Conservation (phyloP, 371 early-diverging fungal genomes). For the Rhizopus stolonifer region DNA sequence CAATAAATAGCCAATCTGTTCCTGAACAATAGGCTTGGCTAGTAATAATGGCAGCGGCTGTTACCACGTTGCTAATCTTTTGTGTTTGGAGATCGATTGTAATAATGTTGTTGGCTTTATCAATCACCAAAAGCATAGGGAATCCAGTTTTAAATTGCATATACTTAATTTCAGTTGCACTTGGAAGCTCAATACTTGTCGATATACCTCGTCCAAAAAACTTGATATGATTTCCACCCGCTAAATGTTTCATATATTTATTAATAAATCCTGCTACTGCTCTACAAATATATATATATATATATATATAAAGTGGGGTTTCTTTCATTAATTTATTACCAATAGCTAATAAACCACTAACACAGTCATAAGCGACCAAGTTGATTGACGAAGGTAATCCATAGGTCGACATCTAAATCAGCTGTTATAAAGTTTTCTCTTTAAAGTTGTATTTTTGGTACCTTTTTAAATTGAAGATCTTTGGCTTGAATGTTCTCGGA, state of each 20-base stretch:
- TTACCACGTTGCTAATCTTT: conserved; percentile 33
- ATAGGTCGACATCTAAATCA: conserved; percentile 40
- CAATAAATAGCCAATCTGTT: conserved; percentile 60
- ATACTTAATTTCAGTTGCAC: conserved; percentile 44
- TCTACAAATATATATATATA: too few species aligned
- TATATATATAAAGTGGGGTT: too few species aligned
- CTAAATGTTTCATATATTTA: conserved; percentile 1
- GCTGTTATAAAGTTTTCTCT: neutral
- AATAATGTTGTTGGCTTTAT: conserved; percentile 49
- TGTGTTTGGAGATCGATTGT: conserved; percentile 53
- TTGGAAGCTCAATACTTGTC: conserved; percentile 21
- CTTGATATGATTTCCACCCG: conserved; percentile 28
- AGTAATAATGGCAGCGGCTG: conserved; percentile 51
- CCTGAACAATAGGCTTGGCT: conserved; percentile 50
- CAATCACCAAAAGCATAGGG: conserved; percentile 48
- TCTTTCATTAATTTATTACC: too few species aligned
- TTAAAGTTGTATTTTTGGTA: conserved; percentile 12
- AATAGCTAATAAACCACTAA: conserved; percentile 53
- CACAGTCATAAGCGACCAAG: conserved; percentile 54
- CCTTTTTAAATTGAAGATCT: conserved; percentile 25
- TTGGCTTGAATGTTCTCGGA: conserved; percentile 27
- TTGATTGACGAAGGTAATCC: conserved; percentile 50
- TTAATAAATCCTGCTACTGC: too few species aligned
- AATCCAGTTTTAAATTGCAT: conserved; percentile 53
- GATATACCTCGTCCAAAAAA: conserved; percentile 49